phyloP scores from a whole-genome alignment of 169 alveolate genomes.

The Amoebophrya sp. region DNA sequence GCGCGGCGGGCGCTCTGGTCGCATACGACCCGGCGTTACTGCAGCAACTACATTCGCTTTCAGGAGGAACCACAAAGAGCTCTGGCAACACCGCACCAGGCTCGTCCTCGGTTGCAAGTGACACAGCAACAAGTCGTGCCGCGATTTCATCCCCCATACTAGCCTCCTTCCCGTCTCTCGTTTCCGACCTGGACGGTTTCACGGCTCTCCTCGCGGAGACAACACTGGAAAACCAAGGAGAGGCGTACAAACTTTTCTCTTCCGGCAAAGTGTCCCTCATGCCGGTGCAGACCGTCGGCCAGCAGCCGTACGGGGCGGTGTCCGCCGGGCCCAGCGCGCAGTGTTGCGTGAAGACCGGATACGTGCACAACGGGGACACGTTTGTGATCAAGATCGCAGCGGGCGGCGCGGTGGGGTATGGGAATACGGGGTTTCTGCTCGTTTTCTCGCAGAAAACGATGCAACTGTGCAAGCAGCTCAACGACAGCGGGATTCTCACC shows the following conservation, averaged over 20 bases:
- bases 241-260: background rate
- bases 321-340: background rate
- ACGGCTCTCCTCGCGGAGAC: background rate
- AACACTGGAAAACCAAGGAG: background rate
- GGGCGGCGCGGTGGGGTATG: constrained; percentile 20
- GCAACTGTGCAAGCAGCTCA: background rate
- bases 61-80: too few relatives aligned
- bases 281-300: constrained; percentile 15
- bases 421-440: background rate
- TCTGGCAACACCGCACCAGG: too few relatives aligned
- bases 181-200: too few relatives aligned
- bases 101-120: too few relatives aligned
- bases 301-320: background rate
- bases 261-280: background rate
- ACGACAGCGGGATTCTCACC: background rate
- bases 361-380: background rate
- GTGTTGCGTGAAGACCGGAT: constrained; percentile 26
- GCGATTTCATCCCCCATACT: too few relatives aligned
- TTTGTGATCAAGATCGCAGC: background rate
- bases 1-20: too few relatives aligned
- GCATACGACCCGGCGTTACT: too few relatives aligned
- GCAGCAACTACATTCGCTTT: too few relatives aligned
- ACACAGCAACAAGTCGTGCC: too few relatives aligned
- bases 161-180: too few relatives aligned
- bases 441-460: constrained; percentile 11